Conservation (phyloP, 2,329 filamentous ascomycete genomes). For the Blumeriella jaapii region DNA sequence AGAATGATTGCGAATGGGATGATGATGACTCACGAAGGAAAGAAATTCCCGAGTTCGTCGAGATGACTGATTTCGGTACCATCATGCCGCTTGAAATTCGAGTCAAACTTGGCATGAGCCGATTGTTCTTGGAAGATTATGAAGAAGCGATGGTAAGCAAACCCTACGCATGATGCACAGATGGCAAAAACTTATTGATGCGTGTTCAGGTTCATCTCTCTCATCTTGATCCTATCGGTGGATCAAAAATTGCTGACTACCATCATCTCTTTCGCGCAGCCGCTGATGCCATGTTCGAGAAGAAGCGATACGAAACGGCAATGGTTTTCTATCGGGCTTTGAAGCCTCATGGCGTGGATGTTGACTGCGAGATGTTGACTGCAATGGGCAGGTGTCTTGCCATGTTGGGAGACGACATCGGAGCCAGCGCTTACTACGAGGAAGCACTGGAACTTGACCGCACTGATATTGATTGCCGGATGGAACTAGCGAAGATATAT, state of each 20-base stretch:
- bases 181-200: slow-evolving; percentile 9
- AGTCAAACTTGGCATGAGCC: slow-evolving; percentile 71
- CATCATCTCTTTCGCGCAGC: slow-evolving; percentile 70
- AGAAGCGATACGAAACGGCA: slow-evolving; percentile 40
- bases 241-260: slow-evolving; percentile 49
- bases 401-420: slow-evolving; percentile 46
- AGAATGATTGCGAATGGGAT: slow-evolving; percentile 88
- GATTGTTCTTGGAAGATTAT: slow-evolving; percentile 57
- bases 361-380: slow-evolving; percentile 33
- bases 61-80: slow-evolving; percentile 50
- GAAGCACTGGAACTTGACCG: slow-evolving; percentile 62
- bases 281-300: slow-evolving; percentile 44
- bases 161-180: no score
- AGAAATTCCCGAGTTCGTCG: slow-evolving; percentile 47
- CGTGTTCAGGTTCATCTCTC: slow-evolving; percentile 47
- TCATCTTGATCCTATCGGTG: slow-evolving; percentile 52
- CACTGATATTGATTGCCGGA: slow-evolving; percentile 62
- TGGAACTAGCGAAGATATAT: slow-evolving; percentile 74
- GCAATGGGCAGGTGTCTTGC: slow-evolving; percentile 54
- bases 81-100: slow-evolving; percentile 73
- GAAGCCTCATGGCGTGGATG: slow-evolving; percentile 35
- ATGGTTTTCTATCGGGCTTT: slow-evolving; percentile 46
- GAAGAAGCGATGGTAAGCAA: slow-evolving; percentile 62
- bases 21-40: slow-evolving; percentile 55
- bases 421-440: slow-evolving; percentile 69